A percentile compares a stretch with the other conserved stretches of the same genome.
Conservation (phyloP, 2,329 filamentous ascomycete species). For the Microcera coccophila region DNA sequence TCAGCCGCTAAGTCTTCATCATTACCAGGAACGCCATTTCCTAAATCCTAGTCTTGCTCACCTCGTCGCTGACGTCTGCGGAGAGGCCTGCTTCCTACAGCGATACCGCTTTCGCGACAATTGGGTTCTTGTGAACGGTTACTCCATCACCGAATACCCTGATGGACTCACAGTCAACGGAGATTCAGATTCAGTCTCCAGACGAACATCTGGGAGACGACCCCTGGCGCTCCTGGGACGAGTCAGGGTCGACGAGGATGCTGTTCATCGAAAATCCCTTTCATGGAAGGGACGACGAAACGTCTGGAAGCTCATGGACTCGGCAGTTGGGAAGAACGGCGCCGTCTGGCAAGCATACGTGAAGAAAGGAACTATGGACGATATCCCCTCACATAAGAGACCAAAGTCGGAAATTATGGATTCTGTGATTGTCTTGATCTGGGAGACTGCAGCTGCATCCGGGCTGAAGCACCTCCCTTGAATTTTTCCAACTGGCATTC, state of each 20-base stretch:
- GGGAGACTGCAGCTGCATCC: slow-evolving; percentile 17
- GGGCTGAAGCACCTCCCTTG: neutral
- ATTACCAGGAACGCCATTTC: slow-evolving; percentile 35
- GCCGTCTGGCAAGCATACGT: slow-evolving; percentile 47
- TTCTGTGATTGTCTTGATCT: slow-evolving; percentile 27
- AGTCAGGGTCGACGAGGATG: slow-evolving; percentile 31
- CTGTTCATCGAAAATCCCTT: slow-evolving; percentile 29
- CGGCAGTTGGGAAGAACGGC: slow-evolving; percentile 32
- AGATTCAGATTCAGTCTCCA: slow-evolving; percentile 12
- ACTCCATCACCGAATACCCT: slow-evolving; percentile 42
- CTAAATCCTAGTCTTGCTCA: slow-evolving; percentile 41
- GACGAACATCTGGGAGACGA: slow-evolving; percentile 2
- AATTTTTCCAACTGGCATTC: too few relatives aligned
- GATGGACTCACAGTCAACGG: slow-evolving; percentile 32
- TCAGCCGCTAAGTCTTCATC: slow-evolving; percentile 40
- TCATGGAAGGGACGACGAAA: slow-evolving; percentile 35
- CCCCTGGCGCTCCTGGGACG: slow-evolving; percentile 25
- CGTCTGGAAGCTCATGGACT: slow-evolving; percentile 42
- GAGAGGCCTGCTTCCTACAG: slow-evolving; percentile 46
- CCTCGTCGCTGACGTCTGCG: slow-evolving; percentile 40
- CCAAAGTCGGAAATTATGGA: slow-evolving; percentile 16
- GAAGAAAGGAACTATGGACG: slow-evolving; percentile 25
- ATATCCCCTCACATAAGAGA: slow-evolving; percentile 15
- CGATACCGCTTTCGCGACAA: slow-evolving; percentile 43
- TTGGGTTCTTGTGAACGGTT: slow-evolving; percentile 47